Percentiles rank a stretch among this genome's conserved stretches.
These are phyloP conservation scores for Pisolithus marmoratus DNA, from an alignment of 768 basidiomycete species.

Conservation along the genomic window DNA sequence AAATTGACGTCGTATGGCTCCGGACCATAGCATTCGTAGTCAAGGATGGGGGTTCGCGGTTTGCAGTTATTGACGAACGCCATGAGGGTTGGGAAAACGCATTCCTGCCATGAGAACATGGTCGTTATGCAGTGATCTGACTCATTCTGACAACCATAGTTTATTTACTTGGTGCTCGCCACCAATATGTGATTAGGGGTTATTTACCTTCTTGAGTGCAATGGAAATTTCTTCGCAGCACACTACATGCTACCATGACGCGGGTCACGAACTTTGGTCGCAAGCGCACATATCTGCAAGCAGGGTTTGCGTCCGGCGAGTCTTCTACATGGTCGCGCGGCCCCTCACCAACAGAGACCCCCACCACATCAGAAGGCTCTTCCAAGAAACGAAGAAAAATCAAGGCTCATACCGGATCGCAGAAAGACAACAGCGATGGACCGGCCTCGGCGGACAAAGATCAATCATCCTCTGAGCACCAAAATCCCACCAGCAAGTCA, in stretches of 20 bases:
- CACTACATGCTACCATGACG: slow-evolving; percentile 45
- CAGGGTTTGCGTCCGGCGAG: slow-evolving; percentile 38
- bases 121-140: not conserved
- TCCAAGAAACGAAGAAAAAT: slow-evolving; percentile 60
- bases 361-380: slow-evolving; percentile 7
- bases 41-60: slow-evolving; percentile 8
- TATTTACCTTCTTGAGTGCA: not conserved
- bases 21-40: slow-evolving; percentile 12
- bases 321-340: slow-evolving; percentile 3
- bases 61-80: slow-evolving; percentile 16
- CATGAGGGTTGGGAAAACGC: slow-evolving; percentile 4
- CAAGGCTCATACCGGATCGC: slow-evolving; percentile 16
- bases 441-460: slow-evolving; percentile 19
- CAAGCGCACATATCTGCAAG: slow-evolving; percentile 67
- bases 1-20: slow-evolving; percentile 25
- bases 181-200: not conserved
- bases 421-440: slow-evolving; percentile 14
- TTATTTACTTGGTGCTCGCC: no score
- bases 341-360: no score
- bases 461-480: not conserved
- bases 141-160: not conserved
- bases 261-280: slow-evolving; percentile 69
- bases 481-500: slow-evolving; percentile 22
- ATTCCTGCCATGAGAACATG: not conserved
- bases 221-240: not conserved